Evolutionary conservation across 768 basidiomycete species (phyloP).

Genomic region (Leccinum arenicola): DNA sequence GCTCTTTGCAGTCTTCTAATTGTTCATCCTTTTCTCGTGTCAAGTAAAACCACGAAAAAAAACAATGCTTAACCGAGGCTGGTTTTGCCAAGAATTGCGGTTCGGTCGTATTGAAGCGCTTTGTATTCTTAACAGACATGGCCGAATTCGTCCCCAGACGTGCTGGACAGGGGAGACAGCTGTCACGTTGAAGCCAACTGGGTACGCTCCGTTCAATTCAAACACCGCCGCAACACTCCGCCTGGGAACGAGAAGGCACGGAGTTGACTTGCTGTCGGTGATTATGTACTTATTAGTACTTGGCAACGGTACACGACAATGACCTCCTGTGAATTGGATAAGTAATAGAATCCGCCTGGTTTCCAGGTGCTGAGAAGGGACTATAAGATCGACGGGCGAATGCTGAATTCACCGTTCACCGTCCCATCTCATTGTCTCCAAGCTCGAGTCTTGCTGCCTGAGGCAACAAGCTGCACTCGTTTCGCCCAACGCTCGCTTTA

Average conservation of each 20-base stretch:
- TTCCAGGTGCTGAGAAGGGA: not conserved
- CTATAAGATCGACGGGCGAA: constrained; percentile 9
- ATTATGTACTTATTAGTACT: not conserved
- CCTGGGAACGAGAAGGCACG: no score
- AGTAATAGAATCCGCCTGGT: not conserved
- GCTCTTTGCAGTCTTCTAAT: not conserved
- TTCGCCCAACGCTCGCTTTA: constrained; percentile 13
- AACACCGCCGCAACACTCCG: no score
- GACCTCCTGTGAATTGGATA: not conserved
- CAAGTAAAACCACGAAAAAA: not conserved
- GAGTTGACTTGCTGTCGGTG: not conserved
- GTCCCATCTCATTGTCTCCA: not conserved
- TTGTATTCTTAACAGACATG: no score
- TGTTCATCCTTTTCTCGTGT: not conserved
- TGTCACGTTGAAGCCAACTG: no score
- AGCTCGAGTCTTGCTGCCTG: constrained; percentile 10
- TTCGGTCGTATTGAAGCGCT: no score
- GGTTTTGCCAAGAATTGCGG: no score
- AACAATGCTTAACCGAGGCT: no score
- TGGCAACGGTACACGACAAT: not conserved
- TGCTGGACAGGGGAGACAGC: no score
- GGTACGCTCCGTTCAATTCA: no score
- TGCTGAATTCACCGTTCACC: not conserved
- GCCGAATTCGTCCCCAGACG: no score
- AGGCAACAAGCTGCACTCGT: constrained; percentile 18